phyloP scores from a whole-genome alignment of 2,329 filamentous ascomycete species.

The Rhinocladiella similis region DNA sequence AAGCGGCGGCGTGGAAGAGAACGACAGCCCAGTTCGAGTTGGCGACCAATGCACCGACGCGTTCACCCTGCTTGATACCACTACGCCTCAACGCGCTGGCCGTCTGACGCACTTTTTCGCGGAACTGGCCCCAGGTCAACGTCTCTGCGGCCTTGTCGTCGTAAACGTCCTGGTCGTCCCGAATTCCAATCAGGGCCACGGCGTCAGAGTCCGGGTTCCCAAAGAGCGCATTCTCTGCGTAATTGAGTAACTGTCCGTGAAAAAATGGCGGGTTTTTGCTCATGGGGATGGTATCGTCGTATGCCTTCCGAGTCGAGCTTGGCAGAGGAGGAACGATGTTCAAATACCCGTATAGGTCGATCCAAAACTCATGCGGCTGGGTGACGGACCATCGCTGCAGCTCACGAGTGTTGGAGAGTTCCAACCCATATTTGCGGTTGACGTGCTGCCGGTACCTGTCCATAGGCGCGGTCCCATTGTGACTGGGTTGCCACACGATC shows the following conservation, averaged over 20 bases:
- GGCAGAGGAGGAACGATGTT: slow-evolving; percentile 33
- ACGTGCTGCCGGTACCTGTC: not conserved
- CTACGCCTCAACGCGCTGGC: slow-evolving; percentile 38
- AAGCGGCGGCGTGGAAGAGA: slow-evolving; percentile 41
- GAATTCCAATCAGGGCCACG: slow-evolving; percentile 42
- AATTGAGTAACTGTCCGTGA: slow-evolving; percentile 37
- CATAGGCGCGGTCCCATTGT: too few relatives aligned
- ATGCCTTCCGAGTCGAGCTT: slow-evolving; percentile 34
- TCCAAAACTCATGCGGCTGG: slow-evolving; percentile 36
- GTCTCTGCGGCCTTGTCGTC: slow-evolving; percentile 29
- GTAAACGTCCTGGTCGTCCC: slow-evolving; percentile 33
- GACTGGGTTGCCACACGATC: too few relatives aligned
- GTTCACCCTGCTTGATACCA: slow-evolving; percentile 40
- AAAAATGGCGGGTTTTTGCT: slow-evolving; percentile 41
- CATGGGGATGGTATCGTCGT: slow-evolving; percentile 38
- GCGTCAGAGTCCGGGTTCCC: slow-evolving; percentile 35
- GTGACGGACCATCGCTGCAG: not conserved
- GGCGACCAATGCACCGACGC: slow-evolving; percentile 42
- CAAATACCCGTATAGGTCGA: slow-evolving; percentile 40
- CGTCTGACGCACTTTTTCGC: slow-evolving; percentile 38
- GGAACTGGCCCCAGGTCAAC: slow-evolving; percentile 38
- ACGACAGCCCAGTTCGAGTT: slow-evolving; percentile 43
- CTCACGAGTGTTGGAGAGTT: not conserved
- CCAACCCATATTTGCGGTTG: not conserved
- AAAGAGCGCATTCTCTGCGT: slow-evolving; percentile 41